Evolutionary conservation across 2,329 filamentous ascomycete genomes (phyloP), one percentile per base, ranked within the genome.

Genomic region (Cercospora janseana): DNA sequence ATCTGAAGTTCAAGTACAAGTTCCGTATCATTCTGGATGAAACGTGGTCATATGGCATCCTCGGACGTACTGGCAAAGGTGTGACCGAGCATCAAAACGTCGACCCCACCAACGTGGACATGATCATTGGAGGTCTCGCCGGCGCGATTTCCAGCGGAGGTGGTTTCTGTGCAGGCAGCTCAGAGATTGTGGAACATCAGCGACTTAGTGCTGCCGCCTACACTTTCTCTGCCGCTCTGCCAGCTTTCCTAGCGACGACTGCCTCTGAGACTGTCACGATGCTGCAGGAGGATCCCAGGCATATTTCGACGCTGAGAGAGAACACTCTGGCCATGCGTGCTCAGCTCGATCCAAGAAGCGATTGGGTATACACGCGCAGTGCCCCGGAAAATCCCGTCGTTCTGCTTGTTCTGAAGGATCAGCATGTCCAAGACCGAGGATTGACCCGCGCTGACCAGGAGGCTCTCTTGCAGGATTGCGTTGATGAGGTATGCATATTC

Each of bases 1-100:
- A 95, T 68, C 78, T 98, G 60, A 96, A 96, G 72, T 83, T 91
- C 60, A 88, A 87, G 69, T 96, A 97, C 80, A 98, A 96, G 74
- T 98, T 97, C 76, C 89, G 93, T 63, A 81, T 98, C 49, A 95
- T 97, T 59, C 83, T 98, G 28, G 93, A 98, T 69, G 93, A 98
- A 75, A 95, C 91, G 1, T 95, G 88, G 86, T 96, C 91, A 1
- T 98, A 97, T 67, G 94, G 92, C 53, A 87, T 97, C 13, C 80
- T 98, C 4, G 93, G 93, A 40, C 81, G 90, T 55, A 95, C 89
- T 20, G 94, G 93, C 15, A 85, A 90, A 45, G 93, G 93, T 52
- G 78, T 97, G 29, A 97, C 93, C 0, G 94, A 98, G 74, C 88
- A 92, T 4, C 93, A 97, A 66, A 95, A 97, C 62, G 92, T 98